Evolutionary conservation across 441 rosid genomes (phyloP).

Genomic region (Geranium incanum): DNA sequence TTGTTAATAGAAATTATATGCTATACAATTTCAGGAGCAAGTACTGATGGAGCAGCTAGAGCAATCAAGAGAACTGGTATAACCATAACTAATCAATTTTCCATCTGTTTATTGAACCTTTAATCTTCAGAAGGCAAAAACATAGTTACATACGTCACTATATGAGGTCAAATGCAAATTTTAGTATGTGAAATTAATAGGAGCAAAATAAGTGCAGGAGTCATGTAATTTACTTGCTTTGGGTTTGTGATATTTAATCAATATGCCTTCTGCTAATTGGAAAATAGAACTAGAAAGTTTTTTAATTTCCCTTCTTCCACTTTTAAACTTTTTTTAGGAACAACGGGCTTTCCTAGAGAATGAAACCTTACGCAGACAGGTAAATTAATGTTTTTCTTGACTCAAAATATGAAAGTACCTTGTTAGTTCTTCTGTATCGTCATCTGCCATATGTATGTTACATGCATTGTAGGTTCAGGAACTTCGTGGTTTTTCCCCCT

Average conservation of each 20-base stretch:
- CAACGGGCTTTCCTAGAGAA: conserved; percentile 75
- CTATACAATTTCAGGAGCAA: conserved; percentile 15
- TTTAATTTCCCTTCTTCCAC: neutral
- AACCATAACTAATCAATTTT: conserved; percentile 4
- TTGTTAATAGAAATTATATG: neutral
- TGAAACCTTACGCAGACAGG: conserved; percentile 85
- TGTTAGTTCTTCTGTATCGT: neutral
- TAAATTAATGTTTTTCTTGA: conserved; percentile 18
- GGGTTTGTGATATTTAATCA: neutral
- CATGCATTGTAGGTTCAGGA: conserved; percentile 55
- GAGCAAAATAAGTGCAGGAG: neutral
- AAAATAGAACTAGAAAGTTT: neutral
- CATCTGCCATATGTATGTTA: neutral
- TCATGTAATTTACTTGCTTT: conserved; percentile 9
- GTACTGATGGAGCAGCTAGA: conserved; percentile 60
- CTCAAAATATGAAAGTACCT: neutral
- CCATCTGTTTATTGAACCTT: conserved; percentile 10
- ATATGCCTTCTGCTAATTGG: neutral
- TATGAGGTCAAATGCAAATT: too few species aligned
- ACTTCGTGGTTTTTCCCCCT: conserved; percentile 58
- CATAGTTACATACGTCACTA: neutral
- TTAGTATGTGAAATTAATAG: too few species aligned
- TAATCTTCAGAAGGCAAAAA: neutral
- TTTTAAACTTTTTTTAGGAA: conserved; percentile 41
- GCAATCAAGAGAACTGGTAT: conserved; percentile 67